A percentile compares a stretch with the other conserved stretches of the same genome.
Evolutionary conservation across 2,329 filamentous ascomycete species (phyloP).

Genomic region (Mycocentrospora acerina): DNA sequence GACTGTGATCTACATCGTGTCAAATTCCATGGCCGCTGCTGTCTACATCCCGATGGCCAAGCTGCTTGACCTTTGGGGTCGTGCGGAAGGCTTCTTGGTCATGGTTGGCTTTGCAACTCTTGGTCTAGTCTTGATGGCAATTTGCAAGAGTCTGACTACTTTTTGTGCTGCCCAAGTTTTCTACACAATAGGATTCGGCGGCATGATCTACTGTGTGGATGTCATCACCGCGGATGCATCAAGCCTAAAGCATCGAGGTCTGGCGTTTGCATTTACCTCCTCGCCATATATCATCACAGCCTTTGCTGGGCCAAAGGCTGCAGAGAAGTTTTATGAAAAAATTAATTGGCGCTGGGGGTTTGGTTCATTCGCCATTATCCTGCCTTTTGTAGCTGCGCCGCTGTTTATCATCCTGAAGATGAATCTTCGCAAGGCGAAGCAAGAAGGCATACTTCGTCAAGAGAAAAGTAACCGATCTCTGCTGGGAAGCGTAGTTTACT

Average conservation of each 20-base stretch:
- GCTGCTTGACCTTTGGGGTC: conserved; percentile 43
- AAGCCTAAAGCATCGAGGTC: conserved; percentile 57
- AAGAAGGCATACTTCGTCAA: conserved; percentile 50
- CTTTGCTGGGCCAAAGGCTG: conserved; percentile 17
- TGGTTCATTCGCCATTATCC: conserved; percentile 64
- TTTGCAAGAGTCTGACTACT: conserved; percentile 54
- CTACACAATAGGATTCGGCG: conserved; percentile 60
- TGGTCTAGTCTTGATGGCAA: conserved; percentile 65
- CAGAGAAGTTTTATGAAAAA: conserved; percentile 48
- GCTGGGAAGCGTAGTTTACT: conserved; percentile 44
- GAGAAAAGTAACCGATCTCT: conserved; percentile 50
- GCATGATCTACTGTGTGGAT: conserved; percentile 61
- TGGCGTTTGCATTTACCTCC: conserved; percentile 56
- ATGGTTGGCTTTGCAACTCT: conserved; percentile 33
- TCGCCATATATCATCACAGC: conserved; percentile 21
- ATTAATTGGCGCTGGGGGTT: conserved; percentile 60
- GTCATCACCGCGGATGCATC: conserved; percentile 65
- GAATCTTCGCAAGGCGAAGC: conserved; percentile 58
- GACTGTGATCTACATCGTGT: conserved; percentile 27
- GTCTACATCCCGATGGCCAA: conserved; percentile 43
- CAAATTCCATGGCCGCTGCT: conserved; percentile 32
- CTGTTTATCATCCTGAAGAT: conserved; percentile 55
- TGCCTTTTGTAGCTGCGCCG: conserved; percentile 61
- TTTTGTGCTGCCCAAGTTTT: conserved; percentile 27
- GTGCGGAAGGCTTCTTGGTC: conserved; percentile 38